These are phyloP conservation scores for Collybia mongolica DNA, from an alignment of 768 basidiomycete species.

Conservation along the genomic window DNA sequence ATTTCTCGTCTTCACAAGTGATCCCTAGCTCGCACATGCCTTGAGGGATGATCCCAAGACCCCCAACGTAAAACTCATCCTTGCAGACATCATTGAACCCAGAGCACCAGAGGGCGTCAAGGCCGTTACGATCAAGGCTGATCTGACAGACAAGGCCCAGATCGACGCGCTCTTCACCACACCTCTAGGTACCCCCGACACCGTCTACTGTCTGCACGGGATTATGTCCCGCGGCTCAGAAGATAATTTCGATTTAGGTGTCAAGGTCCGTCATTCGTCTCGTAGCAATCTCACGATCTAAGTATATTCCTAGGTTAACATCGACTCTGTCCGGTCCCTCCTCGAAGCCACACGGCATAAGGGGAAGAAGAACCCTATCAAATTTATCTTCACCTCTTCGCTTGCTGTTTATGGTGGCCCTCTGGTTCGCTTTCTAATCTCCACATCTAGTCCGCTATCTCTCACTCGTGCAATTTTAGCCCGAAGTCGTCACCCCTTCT, in stretches of 20 bases:
- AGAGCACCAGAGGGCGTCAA: conserved; percentile 26
- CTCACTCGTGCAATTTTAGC: conserved; percentile 19
- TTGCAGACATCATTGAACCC: conserved; percentile 47
- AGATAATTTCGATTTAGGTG: conserved; percentile 56
- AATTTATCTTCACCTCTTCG: conserved; percentile 59
- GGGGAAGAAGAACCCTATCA: conserved; percentile 27
- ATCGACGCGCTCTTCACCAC: conserved; percentile 38
- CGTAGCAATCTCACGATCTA: background rate
- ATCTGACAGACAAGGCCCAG: conserved; percentile 36
- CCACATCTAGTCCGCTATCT: background rate
- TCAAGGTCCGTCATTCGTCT: conserved; percentile 31
- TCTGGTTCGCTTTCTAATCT: conserved; percentile 25
- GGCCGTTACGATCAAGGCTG: conserved; percentile 34
- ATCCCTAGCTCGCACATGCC: conserved; percentile 32
- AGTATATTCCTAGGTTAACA: conserved; percentile 41
- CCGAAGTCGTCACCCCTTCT: conserved; percentile 41
- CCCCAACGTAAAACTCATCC: conserved; percentile 43
- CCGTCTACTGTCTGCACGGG: conserved; percentile 50
- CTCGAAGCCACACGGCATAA: conserved; percentile 35
- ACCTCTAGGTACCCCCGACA: conserved; percentile 37
- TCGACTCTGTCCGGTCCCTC: conserved; percentile 51
- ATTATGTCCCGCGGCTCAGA: conserved; percentile 66
- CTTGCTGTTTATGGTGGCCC: conserved; percentile 62
- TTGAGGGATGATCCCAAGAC: conserved; percentile 28
- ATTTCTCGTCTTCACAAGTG: background rate